These are phyloP conservation scores for Claviceps citrina DNA, from an alignment of 2,329 filamentous ascomycete species.

Conservation along the genomic window DNA sequence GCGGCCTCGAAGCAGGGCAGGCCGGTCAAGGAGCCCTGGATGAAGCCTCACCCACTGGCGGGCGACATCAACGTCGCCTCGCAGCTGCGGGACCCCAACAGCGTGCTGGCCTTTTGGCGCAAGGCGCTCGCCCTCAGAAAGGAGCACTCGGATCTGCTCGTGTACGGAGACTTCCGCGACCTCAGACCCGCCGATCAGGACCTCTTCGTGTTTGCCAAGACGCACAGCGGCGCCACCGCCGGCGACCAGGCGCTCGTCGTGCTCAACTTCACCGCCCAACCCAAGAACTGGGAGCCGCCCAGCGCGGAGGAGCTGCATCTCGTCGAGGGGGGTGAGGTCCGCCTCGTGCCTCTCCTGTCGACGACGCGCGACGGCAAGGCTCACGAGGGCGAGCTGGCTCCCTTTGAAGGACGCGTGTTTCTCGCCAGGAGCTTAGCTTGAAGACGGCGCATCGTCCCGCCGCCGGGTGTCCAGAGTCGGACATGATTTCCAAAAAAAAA, in stretches of 20 bases:
- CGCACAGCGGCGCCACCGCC: too few relatives aligned
- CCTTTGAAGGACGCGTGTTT: conserved; percentile 20
- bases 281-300: conserved; percentile 14
- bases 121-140: conserved; percentile 15
- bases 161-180: conserved; percentile 20
- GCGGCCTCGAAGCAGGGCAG: conserved; percentile 19
- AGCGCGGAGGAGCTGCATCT: conserved; percentile 12
- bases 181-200: conserved; percentile 13
- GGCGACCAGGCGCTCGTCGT: conserved; percentile 14
- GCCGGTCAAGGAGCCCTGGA: conserved; percentile 18
- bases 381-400: conserved; percentile 7
- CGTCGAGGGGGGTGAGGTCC: conserved; percentile 4
- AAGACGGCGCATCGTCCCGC: too few relatives aligned
- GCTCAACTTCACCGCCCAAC: conserved; percentile 18
- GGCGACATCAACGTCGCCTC: conserved; percentile 38
- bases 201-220: conserved; percentile 17
- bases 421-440: too few relatives aligned
- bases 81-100: conserved; percentile 28
- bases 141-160: conserved; percentile 18
- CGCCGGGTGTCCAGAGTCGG: too few relatives aligned
- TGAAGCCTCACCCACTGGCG: conserved; percentile 18
- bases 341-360: conserved; percentile 15
- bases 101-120: conserved; percentile 21
- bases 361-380: conserved; percentile 12
- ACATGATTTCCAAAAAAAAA: too few relatives aligned